Conservation (phyloP, 2,329 filamentous ascomycete species). For the Mollisiaceae sp. region DNA sequence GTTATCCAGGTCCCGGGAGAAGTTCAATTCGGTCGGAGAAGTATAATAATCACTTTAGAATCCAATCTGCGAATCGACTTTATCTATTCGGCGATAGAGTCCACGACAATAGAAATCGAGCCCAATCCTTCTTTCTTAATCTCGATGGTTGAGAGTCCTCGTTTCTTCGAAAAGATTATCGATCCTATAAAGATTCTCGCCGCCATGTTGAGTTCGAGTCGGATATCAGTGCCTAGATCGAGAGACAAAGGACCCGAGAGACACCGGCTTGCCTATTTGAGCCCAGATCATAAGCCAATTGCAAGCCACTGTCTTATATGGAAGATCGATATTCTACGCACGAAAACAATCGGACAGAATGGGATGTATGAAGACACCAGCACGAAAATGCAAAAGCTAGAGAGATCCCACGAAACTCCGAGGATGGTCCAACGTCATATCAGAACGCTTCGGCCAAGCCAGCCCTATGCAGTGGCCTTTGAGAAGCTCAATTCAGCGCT, state of each 20-base stretch:
- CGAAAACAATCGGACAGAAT: neutral
- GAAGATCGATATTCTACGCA: constrained; percentile 43
- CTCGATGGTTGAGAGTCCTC: constrained; percentile 57
- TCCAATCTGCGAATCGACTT: constrained; percentile 51
- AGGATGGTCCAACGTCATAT: constrained; percentile 35
- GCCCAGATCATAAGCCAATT: constrained; percentile 45
- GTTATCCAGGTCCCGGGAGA: constrained; percentile 48
- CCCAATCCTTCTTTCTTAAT: constrained; percentile 50
- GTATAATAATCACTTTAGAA: constrained; percentile 49
- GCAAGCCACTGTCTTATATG: constrained; percentile 57
- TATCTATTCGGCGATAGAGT: constrained; percentile 43
- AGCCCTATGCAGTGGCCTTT: constrained; percentile 29
- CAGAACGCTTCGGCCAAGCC: constrained; percentile 20
- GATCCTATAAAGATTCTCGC: constrained; percentile 22
- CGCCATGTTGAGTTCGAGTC: constrained; percentile 5
- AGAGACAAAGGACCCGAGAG: constrained; percentile 16
- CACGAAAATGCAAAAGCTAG: constrained; percentile 38
- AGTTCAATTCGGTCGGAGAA: constrained; percentile 43
- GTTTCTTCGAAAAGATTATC: constrained; percentile 49
- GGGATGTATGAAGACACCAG: constrained; percentile 34
- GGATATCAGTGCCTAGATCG: constrained; percentile 14
- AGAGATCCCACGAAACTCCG: constrained; percentile 41
- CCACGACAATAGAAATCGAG: constrained; percentile 50
- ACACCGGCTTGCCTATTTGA: constrained; percentile 45
- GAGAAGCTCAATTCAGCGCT: constrained; percentile 32